Evolutionary conservation across 805 yeast species (phyloP), one percentile per base, ranked within the genome.

Genomic region (Ogataea paraovalis): DNA sequence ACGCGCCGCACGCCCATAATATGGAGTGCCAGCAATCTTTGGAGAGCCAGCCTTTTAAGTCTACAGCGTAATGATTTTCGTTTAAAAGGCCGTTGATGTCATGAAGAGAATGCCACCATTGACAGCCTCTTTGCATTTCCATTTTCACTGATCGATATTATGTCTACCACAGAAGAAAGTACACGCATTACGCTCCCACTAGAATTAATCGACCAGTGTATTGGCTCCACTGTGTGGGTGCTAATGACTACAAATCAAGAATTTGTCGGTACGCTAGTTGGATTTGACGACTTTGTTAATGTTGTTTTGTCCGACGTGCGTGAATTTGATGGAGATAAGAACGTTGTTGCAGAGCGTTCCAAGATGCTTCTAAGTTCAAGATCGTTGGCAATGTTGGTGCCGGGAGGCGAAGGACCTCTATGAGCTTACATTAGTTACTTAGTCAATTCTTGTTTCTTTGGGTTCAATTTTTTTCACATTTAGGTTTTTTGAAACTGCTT

Each of bases 281-380:
- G 98, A 1, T 92, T 92, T 66, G 99, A 94, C 64, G 98, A 94
- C 67, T 92, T 85, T 59, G 97, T 94, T 50, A 94, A 88, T 62
- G 82, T 91, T 67, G 96, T 94, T 10, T 74, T 94, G 44, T 87
- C 86, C 57, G 83, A 91, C 57, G 97, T 85, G 33, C 75, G 76
- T 8, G 96, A 87, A 58, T 71, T 66, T 41, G 60, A 61, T 3
- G 78, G 74, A 44, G 69, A 65, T 38, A 49, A 48, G 22, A 74
- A 73, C 32, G 76, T 75, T 4, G 68, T 72, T 38, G 73, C 70
- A 30, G 73, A 71, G 19, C 73, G 79, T 22, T 75, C 83, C 48
- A 78, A 74, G 57, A 81, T 86, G 78, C 70, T 86, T 39, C 70
- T 86, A 56, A 85, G 84, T 63, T 90, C 91, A 8, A 81, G 83